phyloP scores from a whole-genome alignment of 495 filamentous ascomycete species.

The Hypoxylon trugodes region DNA sequence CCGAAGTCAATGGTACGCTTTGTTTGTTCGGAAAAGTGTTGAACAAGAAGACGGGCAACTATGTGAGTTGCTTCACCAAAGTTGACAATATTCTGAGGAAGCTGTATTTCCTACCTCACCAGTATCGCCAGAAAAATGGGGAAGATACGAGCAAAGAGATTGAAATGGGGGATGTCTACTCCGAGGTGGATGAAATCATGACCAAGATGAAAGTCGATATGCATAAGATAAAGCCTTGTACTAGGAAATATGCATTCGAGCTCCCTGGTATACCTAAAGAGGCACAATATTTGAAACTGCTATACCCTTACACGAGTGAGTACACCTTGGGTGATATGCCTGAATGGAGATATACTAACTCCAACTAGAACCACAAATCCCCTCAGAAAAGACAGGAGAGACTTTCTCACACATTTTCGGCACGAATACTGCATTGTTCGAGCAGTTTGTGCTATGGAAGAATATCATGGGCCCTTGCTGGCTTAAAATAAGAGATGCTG shows the following conservation, averaged over 20 bases:
- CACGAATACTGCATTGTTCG: conserved; percentile 91
- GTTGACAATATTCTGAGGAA: conserved; percentile 94
- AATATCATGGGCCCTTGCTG: conserved; percentile 99
- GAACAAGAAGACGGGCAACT: conserved; percentile 80
- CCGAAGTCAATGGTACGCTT: conserved; percentile 88
- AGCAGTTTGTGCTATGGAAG: conserved; percentile 98
- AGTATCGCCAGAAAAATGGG: conserved; percentile 65
- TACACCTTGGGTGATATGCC: neutral
- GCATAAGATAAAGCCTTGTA: conserved; percentile 92
- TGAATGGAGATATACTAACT: conserved; percentile 15
- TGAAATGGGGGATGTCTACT: conserved; percentile 87
- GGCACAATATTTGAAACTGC: conserved; percentile 87
- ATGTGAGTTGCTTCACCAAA: conserved; percentile 94
- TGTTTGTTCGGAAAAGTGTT: conserved; percentile 97
- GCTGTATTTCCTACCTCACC: conserved; percentile 89
- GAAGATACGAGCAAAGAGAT: conserved; percentile 80
- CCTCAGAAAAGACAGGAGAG: conserved; percentile 71
- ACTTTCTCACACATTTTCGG: conserved; percentile 97
- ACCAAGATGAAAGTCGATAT: conserved; percentile 79
- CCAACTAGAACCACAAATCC: conserved; percentile 66
- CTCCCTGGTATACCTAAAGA: conserved; percentile 86
- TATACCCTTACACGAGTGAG: conserved; percentile 84
- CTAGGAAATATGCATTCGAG: conserved; percentile 95
- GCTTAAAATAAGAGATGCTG: conserved; percentile 84
- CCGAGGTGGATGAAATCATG: conserved; percentile 88